Conservation (phyloP, 306 rosid species). For the Crotalaria pallida region DNA sequence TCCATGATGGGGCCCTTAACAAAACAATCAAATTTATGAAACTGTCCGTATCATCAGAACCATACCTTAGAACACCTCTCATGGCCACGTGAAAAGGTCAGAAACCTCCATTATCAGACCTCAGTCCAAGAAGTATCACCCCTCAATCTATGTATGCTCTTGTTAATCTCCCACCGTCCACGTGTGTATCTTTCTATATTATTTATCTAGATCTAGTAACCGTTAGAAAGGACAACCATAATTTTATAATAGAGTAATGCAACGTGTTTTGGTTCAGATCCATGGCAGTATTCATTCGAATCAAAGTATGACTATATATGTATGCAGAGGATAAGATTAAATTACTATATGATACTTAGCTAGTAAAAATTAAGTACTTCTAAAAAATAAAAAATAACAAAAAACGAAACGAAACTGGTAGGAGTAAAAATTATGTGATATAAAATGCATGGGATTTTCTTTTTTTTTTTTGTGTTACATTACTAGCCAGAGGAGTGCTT, state of each 20-base stretch:
- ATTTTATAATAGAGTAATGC: not conserved
- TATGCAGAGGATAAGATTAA: too few relatives aligned
- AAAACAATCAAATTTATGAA: slow-evolving; percentile 32
- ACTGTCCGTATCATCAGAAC: slow-evolving; percentile 20
- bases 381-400: too few relatives aligned
- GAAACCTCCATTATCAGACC: slow-evolving; percentile 28
- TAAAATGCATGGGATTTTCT: too few relatives aligned
- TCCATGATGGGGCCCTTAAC: slow-evolving; percentile 14
- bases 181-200: slow-evolving; percentile 19
- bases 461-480: too few relatives aligned
- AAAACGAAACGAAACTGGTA: too few relatives aligned
- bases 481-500: too few relatives aligned
- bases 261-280: not conserved
- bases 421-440: too few relatives aligned
- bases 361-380: too few relatives aligned
- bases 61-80: slow-evolving; percentile 14
- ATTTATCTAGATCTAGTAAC: not conserved
- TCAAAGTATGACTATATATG: too few relatives aligned
- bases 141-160: slow-evolving; percentile 37
- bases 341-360: too few relatives aligned
- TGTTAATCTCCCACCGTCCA: slow-evolving; percentile 41
- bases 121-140: slow-evolving; percentile 19
- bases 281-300: too few relatives aligned
- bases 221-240: not conserved
- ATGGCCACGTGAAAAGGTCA: slow-evolving; percentile 58